phyloP scores from a whole-genome alignment of 768 basidiomycete genomes.

The Tremella mesenterica region DNA sequence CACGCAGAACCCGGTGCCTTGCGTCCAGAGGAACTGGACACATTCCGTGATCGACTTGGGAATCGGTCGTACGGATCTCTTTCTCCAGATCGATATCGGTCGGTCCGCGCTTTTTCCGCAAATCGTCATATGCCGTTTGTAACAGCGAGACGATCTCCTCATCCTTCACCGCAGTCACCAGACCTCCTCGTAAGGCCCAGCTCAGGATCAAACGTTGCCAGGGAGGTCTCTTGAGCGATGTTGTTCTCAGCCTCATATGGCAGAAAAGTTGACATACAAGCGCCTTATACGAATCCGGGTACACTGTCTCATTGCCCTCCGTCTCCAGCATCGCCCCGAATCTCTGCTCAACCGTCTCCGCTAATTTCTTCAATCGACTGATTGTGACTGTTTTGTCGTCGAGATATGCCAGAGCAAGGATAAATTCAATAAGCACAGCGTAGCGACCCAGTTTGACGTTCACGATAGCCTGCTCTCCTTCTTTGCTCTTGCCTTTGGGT shows the following conservation, averaged over 20 bases:
- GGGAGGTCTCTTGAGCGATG: conserved; percentile 17
- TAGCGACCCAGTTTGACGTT: conserved; percentile 31
- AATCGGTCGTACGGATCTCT: not conserved
- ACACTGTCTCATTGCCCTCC: conserved; percentile 14
- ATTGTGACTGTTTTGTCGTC: conserved; percentile 4
- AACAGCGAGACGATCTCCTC: not conserved
- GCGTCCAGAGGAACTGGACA: too few species aligned
- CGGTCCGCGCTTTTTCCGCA: not conserved
- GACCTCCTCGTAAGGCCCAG: not conserved
- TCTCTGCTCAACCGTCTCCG: conserved; percentile 19
- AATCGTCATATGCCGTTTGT: not conserved
- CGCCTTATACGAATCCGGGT: conserved; percentile 17
- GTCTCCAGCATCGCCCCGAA: conserved; percentile 15
- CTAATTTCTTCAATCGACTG: conserved; percentile 14
- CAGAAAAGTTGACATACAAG: conserved; percentile 22
- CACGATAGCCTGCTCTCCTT: conserved; percentile 16
- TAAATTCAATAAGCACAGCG: conserved; percentile 23
- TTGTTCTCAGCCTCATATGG: conserved; percentile 13
- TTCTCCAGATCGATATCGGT: not conserved
- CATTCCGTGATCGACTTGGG: too few species aligned
- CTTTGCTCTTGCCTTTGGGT: conserved; percentile 19
- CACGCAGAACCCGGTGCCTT: too few species aligned
- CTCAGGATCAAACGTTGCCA: not conserved
- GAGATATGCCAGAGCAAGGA: conserved; percentile 14
- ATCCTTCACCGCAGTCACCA: not conserved